A percentile compares a stretch with the other conserved stretches of the same genome.
Conservation (phyloP, 2,329 filamentous ascomycete species). For the Cladosporium sp. region DNA sequence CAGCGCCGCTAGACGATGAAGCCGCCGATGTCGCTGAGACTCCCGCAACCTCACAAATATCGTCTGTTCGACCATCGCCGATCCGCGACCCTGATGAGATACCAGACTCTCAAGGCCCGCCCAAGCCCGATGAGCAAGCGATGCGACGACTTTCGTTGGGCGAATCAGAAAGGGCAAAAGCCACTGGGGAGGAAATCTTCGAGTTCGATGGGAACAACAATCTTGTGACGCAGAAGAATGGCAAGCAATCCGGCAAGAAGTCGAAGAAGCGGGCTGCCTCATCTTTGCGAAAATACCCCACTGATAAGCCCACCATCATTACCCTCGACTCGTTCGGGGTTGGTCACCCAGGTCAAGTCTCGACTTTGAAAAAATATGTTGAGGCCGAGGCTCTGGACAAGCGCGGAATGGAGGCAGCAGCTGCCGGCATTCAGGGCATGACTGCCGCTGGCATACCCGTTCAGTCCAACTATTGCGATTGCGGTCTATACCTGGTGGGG, state of each 20-base stretch:
- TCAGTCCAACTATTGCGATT: constrained; percentile 85
- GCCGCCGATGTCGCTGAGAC: constrained; percentile 11
- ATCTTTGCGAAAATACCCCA: constrained; percentile 34
- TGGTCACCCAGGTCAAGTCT: constrained; percentile 63
- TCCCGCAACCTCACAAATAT: constrained; percentile 19
- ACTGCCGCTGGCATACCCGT: constrained; percentile 73
- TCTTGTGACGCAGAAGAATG: constrained; percentile 9
- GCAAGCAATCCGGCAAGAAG: constrained; percentile 21
- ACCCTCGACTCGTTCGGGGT: constrained; percentile 82
- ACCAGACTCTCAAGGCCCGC: constrained; percentile 18
- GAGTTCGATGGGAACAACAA: constrained; percentile 23
- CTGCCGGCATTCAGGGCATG: constrained; percentile 57
- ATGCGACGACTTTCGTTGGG: constrained; percentile 10
- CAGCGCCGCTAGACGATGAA: constrained; percentile 18
- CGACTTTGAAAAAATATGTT: constrained; percentile 74
- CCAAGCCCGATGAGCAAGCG: neutral
- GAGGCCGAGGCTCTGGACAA: constrained; percentile 69
- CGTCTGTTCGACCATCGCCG: constrained; percentile 9
- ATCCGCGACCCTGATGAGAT: constrained; percentile 8
- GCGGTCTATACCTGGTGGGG: constrained; percentile 80
- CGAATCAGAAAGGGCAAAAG: neutral
- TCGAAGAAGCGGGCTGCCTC: constrained; percentile 25
- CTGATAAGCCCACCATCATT: constrained; percentile 65
- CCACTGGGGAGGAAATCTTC: constrained; percentile 2
- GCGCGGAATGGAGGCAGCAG: constrained; percentile 49